Conservation (phyloP, 345 rosid species). For the Eucalyptus guilfoylei region DNA sequence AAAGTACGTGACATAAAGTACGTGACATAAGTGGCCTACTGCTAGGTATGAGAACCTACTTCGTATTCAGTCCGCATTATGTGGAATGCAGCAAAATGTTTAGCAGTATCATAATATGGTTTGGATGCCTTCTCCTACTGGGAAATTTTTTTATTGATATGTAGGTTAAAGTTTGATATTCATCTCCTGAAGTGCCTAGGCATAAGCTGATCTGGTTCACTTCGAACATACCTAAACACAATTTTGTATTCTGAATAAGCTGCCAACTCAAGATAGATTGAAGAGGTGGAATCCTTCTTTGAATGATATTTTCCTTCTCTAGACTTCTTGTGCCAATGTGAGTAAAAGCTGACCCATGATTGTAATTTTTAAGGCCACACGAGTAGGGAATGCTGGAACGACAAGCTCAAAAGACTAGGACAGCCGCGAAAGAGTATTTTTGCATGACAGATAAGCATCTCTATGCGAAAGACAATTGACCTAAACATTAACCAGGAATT, state of each 20-base stretch:
- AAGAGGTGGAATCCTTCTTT: not conserved
- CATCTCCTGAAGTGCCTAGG: not conserved
- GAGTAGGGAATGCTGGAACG: not conserved
- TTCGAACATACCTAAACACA: not conserved
- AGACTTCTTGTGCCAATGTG: not conserved
- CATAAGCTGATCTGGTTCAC: not conserved
- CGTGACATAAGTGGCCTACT: fast-evolving
- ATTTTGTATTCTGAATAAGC: not conserved
- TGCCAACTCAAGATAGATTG: not conserved
- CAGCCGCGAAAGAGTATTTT: not conserved
- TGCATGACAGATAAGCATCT: not conserved
- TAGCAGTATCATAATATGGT: not conserved
- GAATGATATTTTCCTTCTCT: not conserved
- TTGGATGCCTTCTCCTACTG: not conserved
- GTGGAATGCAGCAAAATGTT: not conserved
- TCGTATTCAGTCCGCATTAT: not conserved
- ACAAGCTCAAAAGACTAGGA: not conserved
- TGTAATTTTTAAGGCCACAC: not conserved
- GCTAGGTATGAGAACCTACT: not conserved
- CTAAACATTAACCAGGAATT: too few relatives aligned
- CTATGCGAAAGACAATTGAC: too few relatives aligned
- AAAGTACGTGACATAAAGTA: not conserved
- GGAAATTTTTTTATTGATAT: fast-evolving
- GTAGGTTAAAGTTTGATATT: fast-evolving
- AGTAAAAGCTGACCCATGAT: fast-evolving